Percentiles rank a stretch among this genome's conserved stretches.
Evolutionary conservation across 2,329 filamentous ascomycete genomes (phyloP).

Genomic region (Diaporthe sp.): DNA sequence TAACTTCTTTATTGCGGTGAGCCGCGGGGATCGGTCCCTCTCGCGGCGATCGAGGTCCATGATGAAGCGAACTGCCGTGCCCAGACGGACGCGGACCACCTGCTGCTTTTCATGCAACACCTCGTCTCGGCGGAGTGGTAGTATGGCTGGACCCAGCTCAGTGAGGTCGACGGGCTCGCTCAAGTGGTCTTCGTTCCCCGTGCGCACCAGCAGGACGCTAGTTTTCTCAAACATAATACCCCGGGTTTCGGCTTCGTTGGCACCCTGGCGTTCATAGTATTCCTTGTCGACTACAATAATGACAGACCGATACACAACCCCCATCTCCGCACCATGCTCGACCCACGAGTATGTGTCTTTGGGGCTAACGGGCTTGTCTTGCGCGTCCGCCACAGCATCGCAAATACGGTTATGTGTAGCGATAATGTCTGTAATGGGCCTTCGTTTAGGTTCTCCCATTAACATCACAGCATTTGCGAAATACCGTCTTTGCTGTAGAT

Average conservation of each 20-base stretch:
- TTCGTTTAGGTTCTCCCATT: too few relatives aligned
- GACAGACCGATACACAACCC: too few relatives aligned
- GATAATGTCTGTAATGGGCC: too few relatives aligned
- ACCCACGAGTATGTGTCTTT: too few relatives aligned
- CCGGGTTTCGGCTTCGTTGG: background rate
- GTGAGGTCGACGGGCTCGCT: background rate
- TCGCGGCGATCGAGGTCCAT: background rate
- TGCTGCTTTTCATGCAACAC: background rate
- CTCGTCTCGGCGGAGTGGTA: conserved; percentile 3
- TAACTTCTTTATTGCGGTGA: conserved; percentile 1
- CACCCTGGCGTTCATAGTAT: too few relatives aligned
- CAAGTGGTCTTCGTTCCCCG: background rate
- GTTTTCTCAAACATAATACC: background rate
- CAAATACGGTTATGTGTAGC: too few relatives aligned
- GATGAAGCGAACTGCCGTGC: background rate
- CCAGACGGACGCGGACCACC: background rate
- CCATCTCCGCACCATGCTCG: too few relatives aligned
- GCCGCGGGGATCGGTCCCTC: background rate
- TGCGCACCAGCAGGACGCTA: background rate
- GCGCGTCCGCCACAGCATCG: too few relatives aligned
- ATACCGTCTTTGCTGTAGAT: too few relatives aligned
- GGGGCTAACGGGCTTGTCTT: too few relatives aligned
- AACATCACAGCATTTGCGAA: too few relatives aligned
- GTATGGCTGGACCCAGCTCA: background rate
- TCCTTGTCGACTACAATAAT: too few relatives aligned